Evolutionary conservation across 2,329 filamentous ascomycete genomes (phyloP).

Genomic region (Myriangium duriaei): DNA sequence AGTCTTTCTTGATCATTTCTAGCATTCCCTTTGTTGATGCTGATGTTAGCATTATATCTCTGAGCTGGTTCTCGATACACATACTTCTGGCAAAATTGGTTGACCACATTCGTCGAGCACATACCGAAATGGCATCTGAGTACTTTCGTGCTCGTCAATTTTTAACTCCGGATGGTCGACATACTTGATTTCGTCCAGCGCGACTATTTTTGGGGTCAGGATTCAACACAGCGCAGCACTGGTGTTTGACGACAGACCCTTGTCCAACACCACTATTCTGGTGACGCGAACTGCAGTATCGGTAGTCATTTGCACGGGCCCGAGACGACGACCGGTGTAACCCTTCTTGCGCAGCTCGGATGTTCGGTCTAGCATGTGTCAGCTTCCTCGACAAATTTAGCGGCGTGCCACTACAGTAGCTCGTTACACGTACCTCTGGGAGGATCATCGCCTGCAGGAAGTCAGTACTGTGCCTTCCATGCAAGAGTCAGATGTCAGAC

Average conservation of each 20-base stretch:
- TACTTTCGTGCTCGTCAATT: slow-evolving; percentile 84
- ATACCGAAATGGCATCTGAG: slow-evolving; percentile 96
- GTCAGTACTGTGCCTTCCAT: slow-evolving; percentile 32
- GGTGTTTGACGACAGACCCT: slow-evolving; percentile 40
- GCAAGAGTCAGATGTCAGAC: slow-evolving; percentile 34
- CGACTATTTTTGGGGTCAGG: slow-evolving; percentile 40
- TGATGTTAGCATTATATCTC: slow-evolving; percentile 15
- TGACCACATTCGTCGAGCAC: slow-evolving; percentile 58
- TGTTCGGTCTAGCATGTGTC: slow-evolving; percentile 57
- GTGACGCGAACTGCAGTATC: slow-evolving; percentile 94
- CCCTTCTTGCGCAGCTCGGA: slow-evolving; percentile 93
- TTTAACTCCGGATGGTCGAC: slow-evolving; percentile 80
- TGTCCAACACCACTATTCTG: slow-evolving; percentile 72
- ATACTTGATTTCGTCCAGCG: slow-evolving; percentile 67
- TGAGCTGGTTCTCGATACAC: slow-evolving; percentile 11
- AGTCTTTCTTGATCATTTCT: slow-evolving; percentile 83
- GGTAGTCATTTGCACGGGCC: slow-evolving; percentile 94
- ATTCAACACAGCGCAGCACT: not conserved
- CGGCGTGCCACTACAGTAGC: too few species aligned
- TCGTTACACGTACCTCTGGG: slow-evolving; percentile 81
- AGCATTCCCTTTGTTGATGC: slow-evolving; percentile 77
- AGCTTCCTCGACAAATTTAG: not conserved
- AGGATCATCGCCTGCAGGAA: slow-evolving; percentile 59
- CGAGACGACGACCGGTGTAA: slow-evolving; percentile 73
- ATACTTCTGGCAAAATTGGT: slow-evolving; percentile 83